Conservation (phyloP, 2,329 filamentous ascomycete genomes). For the Aspergillus ibericus region DNA sequence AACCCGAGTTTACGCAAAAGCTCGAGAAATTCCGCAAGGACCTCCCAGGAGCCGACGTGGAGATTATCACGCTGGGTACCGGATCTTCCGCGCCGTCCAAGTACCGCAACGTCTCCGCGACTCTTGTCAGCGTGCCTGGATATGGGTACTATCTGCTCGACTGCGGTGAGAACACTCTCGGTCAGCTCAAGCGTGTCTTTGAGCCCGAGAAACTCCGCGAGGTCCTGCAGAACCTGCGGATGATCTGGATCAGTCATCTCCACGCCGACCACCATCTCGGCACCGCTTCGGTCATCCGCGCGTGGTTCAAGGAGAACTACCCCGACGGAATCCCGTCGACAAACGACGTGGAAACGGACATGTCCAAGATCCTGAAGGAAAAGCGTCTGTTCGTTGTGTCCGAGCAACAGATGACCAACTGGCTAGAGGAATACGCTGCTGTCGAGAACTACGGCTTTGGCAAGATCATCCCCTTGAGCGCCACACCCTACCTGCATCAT, state of each 20-base stretch:
- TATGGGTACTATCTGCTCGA: conserved; percentile 89
- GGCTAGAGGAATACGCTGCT: conserved; percentile 75
- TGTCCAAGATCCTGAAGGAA: conserved; percentile 40
- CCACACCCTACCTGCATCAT: conserved; percentile 28
- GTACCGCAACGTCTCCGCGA: conserved; percentile 92
- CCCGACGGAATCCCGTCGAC: conserved; percentile 38
- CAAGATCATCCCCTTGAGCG: conserved; percentile 52
- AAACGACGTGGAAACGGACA: conserved; percentile 37
- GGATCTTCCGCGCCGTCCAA: conserved; percentile 88
- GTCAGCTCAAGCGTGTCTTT: conserved; percentile 77
- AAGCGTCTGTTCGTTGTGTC: conserved; percentile 66
- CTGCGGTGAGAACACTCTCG: conserved; percentile 87
- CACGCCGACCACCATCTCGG: conserved; percentile 97
- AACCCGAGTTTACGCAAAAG: conserved; percentile 32
- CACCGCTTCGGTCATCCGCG: conserved; percentile 73
- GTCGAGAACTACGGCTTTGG: conserved; percentile 75
- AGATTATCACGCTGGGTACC: conserved; percentile 85
- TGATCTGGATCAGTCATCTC: conserved; percentile 90
- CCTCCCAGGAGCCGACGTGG: conserved; percentile 71
- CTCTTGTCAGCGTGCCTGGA: conserved; percentile 78
- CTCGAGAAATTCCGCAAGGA: conserved; percentile 55
- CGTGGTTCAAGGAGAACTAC: conserved; percentile 68
- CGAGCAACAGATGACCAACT: conserved; percentile 68
- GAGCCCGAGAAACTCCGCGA: conserved; percentile 62
- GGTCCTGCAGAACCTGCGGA: conserved; percentile 75